These are phyloP conservation scores for Capronia epimyces DNA, from an alignment of 2,329 filamentous ascomycete species.

Conservation along the genomic window DNA sequence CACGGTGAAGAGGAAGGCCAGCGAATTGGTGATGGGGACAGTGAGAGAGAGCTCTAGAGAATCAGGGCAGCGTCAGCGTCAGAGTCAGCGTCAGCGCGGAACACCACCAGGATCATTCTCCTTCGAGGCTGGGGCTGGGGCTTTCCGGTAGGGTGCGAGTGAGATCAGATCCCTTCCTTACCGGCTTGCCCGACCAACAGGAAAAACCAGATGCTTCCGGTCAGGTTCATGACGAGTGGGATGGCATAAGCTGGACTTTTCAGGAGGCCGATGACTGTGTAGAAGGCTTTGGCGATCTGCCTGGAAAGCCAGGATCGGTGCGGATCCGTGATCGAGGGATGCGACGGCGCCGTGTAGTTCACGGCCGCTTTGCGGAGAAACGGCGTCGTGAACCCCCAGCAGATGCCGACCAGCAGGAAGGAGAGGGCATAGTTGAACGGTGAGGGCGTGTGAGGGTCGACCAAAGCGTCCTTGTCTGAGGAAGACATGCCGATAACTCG, in stretches of 20 bases:
- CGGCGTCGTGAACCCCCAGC: constrained; percentile 87
- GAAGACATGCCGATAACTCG: constrained; percentile 3
- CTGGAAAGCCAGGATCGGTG: constrained; percentile 55
- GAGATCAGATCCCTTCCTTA: too few relatives aligned
- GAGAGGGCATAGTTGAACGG: constrained; percentile 76
- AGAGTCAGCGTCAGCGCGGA: background rate
- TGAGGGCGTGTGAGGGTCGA: constrained; percentile 32
- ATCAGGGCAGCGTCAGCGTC: background rate
- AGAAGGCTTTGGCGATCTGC: constrained; percentile 61
- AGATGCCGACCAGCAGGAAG: constrained; percentile 78
- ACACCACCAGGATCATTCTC: too few relatives aligned
- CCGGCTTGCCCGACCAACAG: constrained; percentile 86
- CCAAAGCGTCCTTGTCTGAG: background rate
- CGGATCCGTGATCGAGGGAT: constrained; percentile 33
- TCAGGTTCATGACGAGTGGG: constrained; percentile 79
- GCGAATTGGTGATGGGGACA: constrained; percentile 88
- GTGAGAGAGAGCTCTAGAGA: constrained; percentile 76
- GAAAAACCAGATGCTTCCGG: constrained; percentile 95
- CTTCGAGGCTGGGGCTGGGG: too few relatives aligned
- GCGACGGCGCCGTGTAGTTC: constrained; percentile 58
- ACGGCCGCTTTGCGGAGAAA: constrained; percentile 86
- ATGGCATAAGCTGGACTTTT: constrained; percentile 77
- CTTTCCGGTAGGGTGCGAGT: too few relatives aligned
- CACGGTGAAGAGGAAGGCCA: constrained; percentile 94
- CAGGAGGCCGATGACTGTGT: constrained; percentile 71